Percentiles rank a stretch among this genome's conserved stretches.
Evolutionary conservation across 345 rosid genomes (phyloP).

Genomic region (Punica granatum): DNA sequence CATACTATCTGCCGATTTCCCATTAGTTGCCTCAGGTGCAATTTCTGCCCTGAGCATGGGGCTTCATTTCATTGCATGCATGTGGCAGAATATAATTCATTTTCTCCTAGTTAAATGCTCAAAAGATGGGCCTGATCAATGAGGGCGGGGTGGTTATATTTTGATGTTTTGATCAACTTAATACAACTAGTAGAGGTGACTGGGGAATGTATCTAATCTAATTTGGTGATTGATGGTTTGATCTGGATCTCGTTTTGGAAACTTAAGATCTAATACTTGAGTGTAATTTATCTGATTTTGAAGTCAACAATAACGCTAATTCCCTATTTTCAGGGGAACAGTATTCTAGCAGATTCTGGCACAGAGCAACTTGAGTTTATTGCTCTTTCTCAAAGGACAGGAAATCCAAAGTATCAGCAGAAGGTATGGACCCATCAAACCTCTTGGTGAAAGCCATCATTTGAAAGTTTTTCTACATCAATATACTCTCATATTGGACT

Average conservation of each 20-base stretch:
- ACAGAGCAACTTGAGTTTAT: constrained; percentile 97
- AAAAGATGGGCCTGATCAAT: neutral
- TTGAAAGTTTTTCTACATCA: neutral
- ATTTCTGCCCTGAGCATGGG: neutral
- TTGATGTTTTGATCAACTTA: neutral
- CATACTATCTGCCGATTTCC: neutral
- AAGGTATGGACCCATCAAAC: constrained; percentile 38
- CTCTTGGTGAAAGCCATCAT: neutral
- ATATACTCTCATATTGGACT: neutral
- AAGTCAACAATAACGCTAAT: neutral
- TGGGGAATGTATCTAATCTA: neutral
- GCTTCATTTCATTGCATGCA: neutral
- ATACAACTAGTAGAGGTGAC: neutral
- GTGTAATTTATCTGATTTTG: constrained; percentile 3
- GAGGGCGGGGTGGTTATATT: neutral
- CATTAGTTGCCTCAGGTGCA: neutral
- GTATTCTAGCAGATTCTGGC: constrained; percentile 97
- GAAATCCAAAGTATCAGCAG: constrained; percentile 84
- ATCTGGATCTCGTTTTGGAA: neutral
- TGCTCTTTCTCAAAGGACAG: constrained; percentile 96
- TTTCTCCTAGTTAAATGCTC: neutral
- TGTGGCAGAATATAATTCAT: neutral
- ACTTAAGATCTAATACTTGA: neutral
- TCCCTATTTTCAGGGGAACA: constrained; percentile 52
- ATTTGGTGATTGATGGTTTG: neutral